phyloP scores from a whole-genome alignment of 2,329 filamentous ascomycete species.

The Phialocephala sp. region DNA sequence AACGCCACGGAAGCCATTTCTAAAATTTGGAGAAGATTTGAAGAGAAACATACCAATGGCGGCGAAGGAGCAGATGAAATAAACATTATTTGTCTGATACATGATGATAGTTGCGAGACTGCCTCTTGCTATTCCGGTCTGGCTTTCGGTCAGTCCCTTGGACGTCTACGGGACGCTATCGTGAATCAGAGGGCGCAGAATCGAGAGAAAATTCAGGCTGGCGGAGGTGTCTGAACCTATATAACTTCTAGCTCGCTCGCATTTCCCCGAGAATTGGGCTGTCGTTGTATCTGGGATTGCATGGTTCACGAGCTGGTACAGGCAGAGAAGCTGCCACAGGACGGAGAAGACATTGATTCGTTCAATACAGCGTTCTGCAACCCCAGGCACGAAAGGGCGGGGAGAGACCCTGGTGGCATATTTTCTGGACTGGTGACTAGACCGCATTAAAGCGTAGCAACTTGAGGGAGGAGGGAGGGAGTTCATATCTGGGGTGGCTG shows the following conservation, averaged over 20 bases:
- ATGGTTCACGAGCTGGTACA: slow-evolving; percentile 2
- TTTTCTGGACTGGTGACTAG: slow-evolving; percentile 12
- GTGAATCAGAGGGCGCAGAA: neutral
- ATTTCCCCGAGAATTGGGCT: slow-evolving; percentile 4
- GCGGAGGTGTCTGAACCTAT: neutral
- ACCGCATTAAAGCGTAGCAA: slow-evolving; percentile 8
- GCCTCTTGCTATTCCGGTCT: neutral
- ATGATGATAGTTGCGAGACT: slow-evolving; percentile 26
- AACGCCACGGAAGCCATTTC: neutral
- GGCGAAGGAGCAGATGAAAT: slow-evolving; percentile 66
- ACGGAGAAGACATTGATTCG: neutral
- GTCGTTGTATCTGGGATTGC: slow-evolving; percentile 3
- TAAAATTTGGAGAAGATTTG: neutral
- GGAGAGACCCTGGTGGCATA: slow-evolving; percentile 9
- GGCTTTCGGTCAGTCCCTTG: neutral
- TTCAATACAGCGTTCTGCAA: neutral
- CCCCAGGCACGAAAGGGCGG: slow-evolving; percentile 9
- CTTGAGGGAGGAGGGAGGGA: neutral
- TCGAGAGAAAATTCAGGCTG: neutral
- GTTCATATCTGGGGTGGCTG: slow-evolving; percentile 5
- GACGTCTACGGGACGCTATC: neutral
- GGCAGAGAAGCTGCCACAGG: neutral
- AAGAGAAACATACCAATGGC: slow-evolving; percentile 56
- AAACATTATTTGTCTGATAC: slow-evolving; percentile 54
- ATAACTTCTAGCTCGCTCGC: neutral